A percentile compares a stretch with the other conserved stretches of the same genome.
These are phyloP conservation scores for Fusarium phyllophilum DNA, from an alignment of 2,329 filamentous ascomycete genomes.

Conservation along the genomic window DNA sequence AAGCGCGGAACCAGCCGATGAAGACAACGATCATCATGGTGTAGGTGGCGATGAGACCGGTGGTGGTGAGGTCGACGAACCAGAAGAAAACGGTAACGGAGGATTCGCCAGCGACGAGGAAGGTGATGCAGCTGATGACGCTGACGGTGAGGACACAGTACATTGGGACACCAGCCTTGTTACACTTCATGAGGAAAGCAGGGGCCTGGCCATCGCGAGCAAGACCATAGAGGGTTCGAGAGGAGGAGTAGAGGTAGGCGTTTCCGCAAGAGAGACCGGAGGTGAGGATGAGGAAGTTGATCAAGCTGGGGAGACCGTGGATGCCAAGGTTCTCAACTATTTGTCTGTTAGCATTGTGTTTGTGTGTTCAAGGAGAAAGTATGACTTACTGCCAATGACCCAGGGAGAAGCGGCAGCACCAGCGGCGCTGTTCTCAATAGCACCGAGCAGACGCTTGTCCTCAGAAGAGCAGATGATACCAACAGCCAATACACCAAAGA, in stretches of 20 bases:
- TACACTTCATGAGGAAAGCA: constrained; percentile 65
- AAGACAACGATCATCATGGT: constrained; percentile 55
- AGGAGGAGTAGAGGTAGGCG: constrained; percentile 60
- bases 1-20: constrained; percentile 59
- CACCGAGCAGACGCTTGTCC: constrained; percentile 52
- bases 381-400: constrained; percentile 58
- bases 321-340: constrained; percentile 61
- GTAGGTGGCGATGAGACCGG: constrained; percentile 68
- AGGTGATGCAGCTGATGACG: constrained; percentile 60
- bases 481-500: constrained; percentile 69
- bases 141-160: constrained; percentile 62
- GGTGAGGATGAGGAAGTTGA: constrained; percentile 72
- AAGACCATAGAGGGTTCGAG: constrained; percentile 59
- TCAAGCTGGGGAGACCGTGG: constrained; percentile 61
- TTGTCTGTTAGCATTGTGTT: neutral
- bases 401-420: constrained; percentile 69
- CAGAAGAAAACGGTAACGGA: constrained; percentile 62
- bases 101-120: constrained; percentile 59
- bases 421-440: constrained; percentile 60
- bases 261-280: constrained; percentile 56
- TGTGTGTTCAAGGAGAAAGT: rapidly evolving
- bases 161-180: constrained; percentile 67
- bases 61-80: constrained; percentile 65
- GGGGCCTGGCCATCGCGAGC: constrained; percentile 58
- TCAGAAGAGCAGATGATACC: constrained; percentile 65